Conservation (phyloP, 164 flowering plant genomes). For the Umbilicus rupestris region DNA sequence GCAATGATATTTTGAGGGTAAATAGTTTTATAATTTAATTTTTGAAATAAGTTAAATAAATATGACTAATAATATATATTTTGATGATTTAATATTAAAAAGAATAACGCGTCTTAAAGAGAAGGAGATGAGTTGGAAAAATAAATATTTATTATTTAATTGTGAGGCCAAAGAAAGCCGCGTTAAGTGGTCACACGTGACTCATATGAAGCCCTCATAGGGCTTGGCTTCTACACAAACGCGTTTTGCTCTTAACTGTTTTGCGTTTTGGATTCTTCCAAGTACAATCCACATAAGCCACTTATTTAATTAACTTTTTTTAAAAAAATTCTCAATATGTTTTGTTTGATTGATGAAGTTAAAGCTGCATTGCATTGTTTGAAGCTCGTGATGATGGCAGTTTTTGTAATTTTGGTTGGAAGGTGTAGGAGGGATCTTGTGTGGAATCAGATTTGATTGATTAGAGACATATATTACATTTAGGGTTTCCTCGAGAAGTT, state of each 20-base stretch:
- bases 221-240: conserved; percentile 1
- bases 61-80: too few species aligned
- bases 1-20: too few species aligned
- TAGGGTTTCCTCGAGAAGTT: too few species aligned
- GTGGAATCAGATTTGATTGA: background rate
- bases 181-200: conserved; percentile 6
- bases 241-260: conserved; percentile 4
- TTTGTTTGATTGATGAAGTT: conserved; percentile 7
- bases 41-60: too few species aligned
- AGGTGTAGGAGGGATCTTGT: background rate
- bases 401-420: background rate
- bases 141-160: background rate
- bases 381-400: conserved; percentile 7
- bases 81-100: too few species aligned
- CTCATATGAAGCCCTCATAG: background rate
- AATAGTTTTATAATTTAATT: too few species aligned
- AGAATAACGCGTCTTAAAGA: background rate
- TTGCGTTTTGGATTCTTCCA: background rate
- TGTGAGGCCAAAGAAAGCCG: background rate
- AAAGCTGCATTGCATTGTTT: conserved; percentile 2
- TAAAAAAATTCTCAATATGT: background rate
- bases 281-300: background rate
- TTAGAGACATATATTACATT: too few species aligned
- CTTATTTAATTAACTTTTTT: background rate
- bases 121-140: background rate